Conservation (phyloP, 1,139 yeast genomes). For the Lodderomyces jiufengensis region DNA sequence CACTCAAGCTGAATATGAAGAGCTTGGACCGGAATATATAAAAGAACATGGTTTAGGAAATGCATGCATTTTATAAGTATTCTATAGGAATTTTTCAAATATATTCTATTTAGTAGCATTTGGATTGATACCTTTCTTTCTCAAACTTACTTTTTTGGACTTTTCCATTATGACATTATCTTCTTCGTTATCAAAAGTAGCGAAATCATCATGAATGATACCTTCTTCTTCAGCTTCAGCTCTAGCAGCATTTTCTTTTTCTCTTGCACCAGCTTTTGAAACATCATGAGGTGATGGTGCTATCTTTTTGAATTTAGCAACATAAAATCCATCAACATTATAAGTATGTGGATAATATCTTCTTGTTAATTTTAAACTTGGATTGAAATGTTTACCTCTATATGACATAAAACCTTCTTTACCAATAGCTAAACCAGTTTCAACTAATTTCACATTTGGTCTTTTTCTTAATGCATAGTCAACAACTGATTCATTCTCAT, state of each 20-base stretch:
- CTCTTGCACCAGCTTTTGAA: slow-evolving; percentile 85
- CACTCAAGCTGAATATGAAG: slow-evolving; percentile 73
- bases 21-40: slow-evolving; percentile 84
- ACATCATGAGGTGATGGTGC: slow-evolving; percentile 82
- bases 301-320: slow-evolving; percentile 91
- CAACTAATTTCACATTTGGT: slow-evolving; percentile 93
- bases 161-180: slow-evolving; percentile 74
- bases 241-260: slow-evolving; percentile 77
- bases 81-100: background rate
- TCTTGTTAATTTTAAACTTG: slow-evolving; percentile 74
- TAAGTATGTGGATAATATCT: slow-evolving; percentile 98
- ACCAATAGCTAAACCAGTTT: slow-evolving; percentile 91
- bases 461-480: slow-evolving; percentile 95
- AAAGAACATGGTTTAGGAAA: slow-evolving; percentile 86
- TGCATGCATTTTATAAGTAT: slow-evolving; percentile 22
- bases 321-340: slow-evolving; percentile 97
- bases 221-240: slow-evolving; percentile 79
- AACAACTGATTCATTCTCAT: slow-evolving; percentile 98
- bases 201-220: slow-evolving; percentile 81
- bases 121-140: slow-evolving; percentile 81
- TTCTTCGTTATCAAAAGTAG: slow-evolving; percentile 71
- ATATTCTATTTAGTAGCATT: slow-evolving; percentile 16
- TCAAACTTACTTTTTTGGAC: slow-evolving; percentile 67
- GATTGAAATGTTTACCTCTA: slow-evolving; percentile 88
- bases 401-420: slow-evolving; percentile 91